A percentile compares a stretch with the other conserved stretches of the same genome.
These are phyloP conservation scores for Parafenestella ontariensis DNA, from an alignment of 2,329 filamentous ascomycete species.

Conservation along the genomic window DNA sequence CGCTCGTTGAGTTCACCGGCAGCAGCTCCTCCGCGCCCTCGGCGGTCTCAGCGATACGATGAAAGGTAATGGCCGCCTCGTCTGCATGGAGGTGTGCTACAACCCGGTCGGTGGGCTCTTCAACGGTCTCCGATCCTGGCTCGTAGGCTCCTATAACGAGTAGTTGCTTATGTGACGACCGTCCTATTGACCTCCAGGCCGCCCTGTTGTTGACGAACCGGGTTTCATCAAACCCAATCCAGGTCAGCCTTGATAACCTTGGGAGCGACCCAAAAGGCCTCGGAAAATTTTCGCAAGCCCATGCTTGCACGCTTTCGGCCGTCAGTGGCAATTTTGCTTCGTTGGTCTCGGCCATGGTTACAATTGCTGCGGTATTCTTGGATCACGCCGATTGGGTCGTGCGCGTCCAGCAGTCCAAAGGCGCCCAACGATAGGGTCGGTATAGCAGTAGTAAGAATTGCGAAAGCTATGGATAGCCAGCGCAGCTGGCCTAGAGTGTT, in stretches of 20 bases:
- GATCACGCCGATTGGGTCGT: not conserved
- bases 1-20: conserved; percentile 35
- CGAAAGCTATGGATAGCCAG: too few species aligned
- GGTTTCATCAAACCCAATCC: conserved; percentile 33
- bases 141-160: conserved; percentile 40
- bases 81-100: conserved; percentile 37
- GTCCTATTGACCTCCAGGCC: conserved; percentile 32
- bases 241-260: conserved; percentile 25
- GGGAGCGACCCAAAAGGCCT: conserved; percentile 28
- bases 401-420: too few species aligned
- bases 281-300: conserved; percentile 30
- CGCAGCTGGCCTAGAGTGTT: too few species aligned
- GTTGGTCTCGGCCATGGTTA: conserved; percentile 34
- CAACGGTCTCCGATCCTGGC: conserved; percentile 31
- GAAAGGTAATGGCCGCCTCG: conserved; percentile 37
- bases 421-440: too few species aligned
- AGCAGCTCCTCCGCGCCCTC: conserved; percentile 29
- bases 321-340: conserved; percentile 36
- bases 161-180: conserved; percentile 36
- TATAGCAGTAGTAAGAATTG: too few species aligned
- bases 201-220: conserved; percentile 32
- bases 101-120: conserved; percentile 30
- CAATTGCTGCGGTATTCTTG: not conserved
- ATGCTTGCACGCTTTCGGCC: conserved; percentile 29
- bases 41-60: conserved; percentile 27